Evolutionary conservation across 108 stramenopile species (phyloP).

Genomic region (Thalassiosira profunda): DNA sequence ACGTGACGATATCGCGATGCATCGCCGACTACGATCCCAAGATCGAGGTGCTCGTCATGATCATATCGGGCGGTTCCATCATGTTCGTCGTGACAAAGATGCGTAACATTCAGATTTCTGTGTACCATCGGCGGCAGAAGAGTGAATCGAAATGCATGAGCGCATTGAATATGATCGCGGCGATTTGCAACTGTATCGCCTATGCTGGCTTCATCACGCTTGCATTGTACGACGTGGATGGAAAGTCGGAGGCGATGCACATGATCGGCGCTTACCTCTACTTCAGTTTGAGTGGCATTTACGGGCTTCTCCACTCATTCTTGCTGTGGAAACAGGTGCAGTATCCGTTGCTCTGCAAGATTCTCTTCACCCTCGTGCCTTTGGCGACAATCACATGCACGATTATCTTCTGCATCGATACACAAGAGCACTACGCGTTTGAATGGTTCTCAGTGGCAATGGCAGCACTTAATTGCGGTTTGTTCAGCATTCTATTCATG

Average conservation of each 20-base stretch:
- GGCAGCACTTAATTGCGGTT: too few relatives aligned
- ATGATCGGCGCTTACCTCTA: conserved; percentile 27
- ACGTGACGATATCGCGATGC: conserved; percentile 21
- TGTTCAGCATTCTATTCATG: too few relatives aligned
- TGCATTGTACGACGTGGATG: conserved; percentile 19
- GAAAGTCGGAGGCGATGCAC: conserved; percentile 1
- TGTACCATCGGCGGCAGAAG: conserved; percentile 41
- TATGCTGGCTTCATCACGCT: conserved; percentile 39
- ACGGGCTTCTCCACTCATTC: conserved; percentile 25
- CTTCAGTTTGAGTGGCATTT: conserved; percentile 32
- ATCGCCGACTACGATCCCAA: conserved; percentile 38
- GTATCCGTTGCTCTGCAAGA: conserved; percentile 28
- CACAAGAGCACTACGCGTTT: conserved; percentile 12
- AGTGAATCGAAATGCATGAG: conserved; percentile 17
- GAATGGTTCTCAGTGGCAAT: too few relatives aligned
- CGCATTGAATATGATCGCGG: conserved; percentile 30
- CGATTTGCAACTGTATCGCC: conserved; percentile 17
- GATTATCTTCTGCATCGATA: conserved; percentile 10
- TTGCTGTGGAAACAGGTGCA: conserved; percentile 40
- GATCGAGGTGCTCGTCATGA: conserved; percentile 15
- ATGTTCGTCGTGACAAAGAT: conserved; percentile 22
- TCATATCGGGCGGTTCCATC: conserved; percentile 15
- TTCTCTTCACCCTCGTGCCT: conserved; percentile 21
- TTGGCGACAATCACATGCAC: conserved; percentile 7
- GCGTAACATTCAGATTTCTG: conserved; percentile 42